These are phyloP conservation scores for Tephrocybe sp. DNA, from an alignment of 768 basidiomycete species.

Conservation along the genomic window DNA sequence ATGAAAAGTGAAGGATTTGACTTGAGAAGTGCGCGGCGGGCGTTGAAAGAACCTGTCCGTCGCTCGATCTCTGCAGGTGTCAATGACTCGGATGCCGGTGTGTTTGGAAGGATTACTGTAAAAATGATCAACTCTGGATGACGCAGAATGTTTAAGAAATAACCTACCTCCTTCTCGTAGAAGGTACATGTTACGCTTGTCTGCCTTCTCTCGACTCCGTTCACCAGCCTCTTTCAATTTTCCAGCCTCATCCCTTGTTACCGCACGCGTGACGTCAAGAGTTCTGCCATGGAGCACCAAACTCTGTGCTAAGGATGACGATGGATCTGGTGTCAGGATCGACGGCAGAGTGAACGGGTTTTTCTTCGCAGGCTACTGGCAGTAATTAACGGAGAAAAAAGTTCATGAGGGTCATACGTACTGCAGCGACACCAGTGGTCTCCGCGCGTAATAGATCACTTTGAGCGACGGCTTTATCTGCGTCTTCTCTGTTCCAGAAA, in stretches of 20 bases:
- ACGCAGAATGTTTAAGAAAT: neutral
- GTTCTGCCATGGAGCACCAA: conserved; percentile 92
- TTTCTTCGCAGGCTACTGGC: conserved; percentile 51
- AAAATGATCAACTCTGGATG: neutral
- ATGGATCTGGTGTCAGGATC: conserved; percentile 92
- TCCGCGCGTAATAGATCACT: conserved; percentile 71
- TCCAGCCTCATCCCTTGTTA: conserved; percentile 85
- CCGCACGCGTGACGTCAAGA: conserved; percentile 86
- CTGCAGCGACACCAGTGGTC: conserved; percentile 47
- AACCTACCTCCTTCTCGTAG: conserved; percentile 90
- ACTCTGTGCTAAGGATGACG: conserved; percentile 75
- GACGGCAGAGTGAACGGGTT: conserved; percentile 90
- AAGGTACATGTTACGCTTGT: conserved; percentile 95
- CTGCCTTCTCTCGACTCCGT: conserved; percentile 80
- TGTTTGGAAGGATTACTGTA: conserved; percentile 87
- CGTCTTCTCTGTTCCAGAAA: conserved; percentile 93
- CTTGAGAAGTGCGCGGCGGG: conserved; percentile 78
- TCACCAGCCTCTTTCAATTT: conserved; percentile 90
- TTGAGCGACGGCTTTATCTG: conserved; percentile 81
- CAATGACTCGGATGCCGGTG: conserved; percentile 73
- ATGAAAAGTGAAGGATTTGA: conserved; percentile 94
- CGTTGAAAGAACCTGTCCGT: conserved; percentile 82
- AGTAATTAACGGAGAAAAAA: neutral
- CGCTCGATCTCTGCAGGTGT: conserved; percentile 79
- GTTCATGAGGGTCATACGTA: conserved; percentile 17